These are phyloP conservation scores for Daldinia sp. DNA, from an alignment of 2,329 filamentous ascomycete species.

Conservation along the genomic window DNA sequence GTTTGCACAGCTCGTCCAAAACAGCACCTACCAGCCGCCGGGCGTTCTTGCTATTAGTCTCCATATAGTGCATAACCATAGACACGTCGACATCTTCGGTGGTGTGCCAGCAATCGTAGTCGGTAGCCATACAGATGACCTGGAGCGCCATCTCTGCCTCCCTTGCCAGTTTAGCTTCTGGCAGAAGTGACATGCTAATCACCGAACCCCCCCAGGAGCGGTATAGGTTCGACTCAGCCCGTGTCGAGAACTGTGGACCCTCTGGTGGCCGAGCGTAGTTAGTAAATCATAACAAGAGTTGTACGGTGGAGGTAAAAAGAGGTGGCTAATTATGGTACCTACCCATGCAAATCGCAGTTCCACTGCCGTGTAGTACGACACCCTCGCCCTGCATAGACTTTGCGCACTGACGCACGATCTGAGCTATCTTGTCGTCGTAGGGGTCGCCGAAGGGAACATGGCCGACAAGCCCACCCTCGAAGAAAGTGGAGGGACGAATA, in stretches of 20 bases:
- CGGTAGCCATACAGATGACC: conserved; percentile 99
- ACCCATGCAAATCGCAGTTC: conserved; percentile 93
- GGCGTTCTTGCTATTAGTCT: conserved; percentile 89
- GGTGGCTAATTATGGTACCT: conserved; percentile 51
- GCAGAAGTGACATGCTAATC: conserved; percentile 98
- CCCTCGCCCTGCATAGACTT: conserved; percentile 82
- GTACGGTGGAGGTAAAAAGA: neutral
- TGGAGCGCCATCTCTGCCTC: conserved; percentile 98
- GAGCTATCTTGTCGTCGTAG: conserved; percentile 83
- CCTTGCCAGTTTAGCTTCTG: conserved; percentile 94
- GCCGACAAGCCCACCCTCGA: conserved; percentile 89
- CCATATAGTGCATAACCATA: conserved; percentile 98
- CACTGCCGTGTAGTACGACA: conserved; percentile 84
- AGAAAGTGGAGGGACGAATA: conserved; percentile 93
- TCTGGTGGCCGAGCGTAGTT: conserved; percentile 63
- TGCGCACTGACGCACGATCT: conserved; percentile 83
- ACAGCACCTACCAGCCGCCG: conserved; percentile 86
- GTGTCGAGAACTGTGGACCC: conserved; percentile 97
- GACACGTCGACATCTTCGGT: conserved; percentile 89
- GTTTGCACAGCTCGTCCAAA: conserved; percentile 83
- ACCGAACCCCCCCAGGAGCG: conserved; percentile 92
- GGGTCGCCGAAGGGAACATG: conserved; percentile 97
- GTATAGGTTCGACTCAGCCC: conserved; percentile 96
- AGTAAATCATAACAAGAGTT: conserved; percentile 19
- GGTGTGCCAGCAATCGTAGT: conserved; percentile 98